phyloP scores from a whole-genome alignment of 1,284 basidiomycete genomes.

The Boletus sp. region DNA sequence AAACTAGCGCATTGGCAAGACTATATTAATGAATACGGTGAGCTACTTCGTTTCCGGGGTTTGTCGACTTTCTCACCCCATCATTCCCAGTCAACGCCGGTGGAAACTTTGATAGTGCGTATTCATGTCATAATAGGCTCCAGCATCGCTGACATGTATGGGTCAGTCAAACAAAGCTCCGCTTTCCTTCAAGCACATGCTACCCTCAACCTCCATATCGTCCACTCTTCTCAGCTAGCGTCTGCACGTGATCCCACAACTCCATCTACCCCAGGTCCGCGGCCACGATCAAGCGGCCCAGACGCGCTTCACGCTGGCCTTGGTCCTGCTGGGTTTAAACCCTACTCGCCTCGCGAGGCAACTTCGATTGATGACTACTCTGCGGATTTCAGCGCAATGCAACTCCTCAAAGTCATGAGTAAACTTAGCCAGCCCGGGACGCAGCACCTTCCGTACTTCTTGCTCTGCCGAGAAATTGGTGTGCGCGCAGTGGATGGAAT shows the following conservation, averaged over 20 bases:
- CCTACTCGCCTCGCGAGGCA: constrained; percentile 45
- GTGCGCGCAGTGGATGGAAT: constrained; percentile 76
- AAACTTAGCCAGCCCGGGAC: constrained; percentile 59
- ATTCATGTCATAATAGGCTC: background rate
- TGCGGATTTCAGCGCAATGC: constrained; percentile 65
- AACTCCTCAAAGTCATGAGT: constrained; percentile 71
- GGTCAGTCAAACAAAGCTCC: constrained; percentile 63
- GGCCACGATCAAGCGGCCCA: constrained; percentile 38
- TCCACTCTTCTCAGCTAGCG: constrained; percentile 61
- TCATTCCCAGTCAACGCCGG: constrained; percentile 30
- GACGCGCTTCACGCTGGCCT: constrained; percentile 53
- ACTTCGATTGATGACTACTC: constrained; percentile 33
- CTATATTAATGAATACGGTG: constrained; percentile 69
- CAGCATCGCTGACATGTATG: constrained; percentile 7
- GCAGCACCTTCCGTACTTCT: constrained; percentile 66
- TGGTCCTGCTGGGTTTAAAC: constrained; percentile 59
- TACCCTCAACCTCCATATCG: constrained; percentile 68
- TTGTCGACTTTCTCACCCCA: constrained; percentile 4
- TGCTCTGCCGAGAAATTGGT: constrained; percentile 72
- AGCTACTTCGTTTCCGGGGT: constrained; percentile 22
- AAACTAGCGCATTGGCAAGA: constrained; percentile 79
- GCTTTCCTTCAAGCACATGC: constrained; percentile 76
- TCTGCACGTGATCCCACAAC: constrained; percentile 29
- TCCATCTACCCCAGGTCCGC: constrained; percentile 33
- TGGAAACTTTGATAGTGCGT: constrained; percentile 34